Evolutionary conservation across 2,329 filamentous ascomycete species (phyloP).

Genomic region (Aspergillus terreus): DNA sequence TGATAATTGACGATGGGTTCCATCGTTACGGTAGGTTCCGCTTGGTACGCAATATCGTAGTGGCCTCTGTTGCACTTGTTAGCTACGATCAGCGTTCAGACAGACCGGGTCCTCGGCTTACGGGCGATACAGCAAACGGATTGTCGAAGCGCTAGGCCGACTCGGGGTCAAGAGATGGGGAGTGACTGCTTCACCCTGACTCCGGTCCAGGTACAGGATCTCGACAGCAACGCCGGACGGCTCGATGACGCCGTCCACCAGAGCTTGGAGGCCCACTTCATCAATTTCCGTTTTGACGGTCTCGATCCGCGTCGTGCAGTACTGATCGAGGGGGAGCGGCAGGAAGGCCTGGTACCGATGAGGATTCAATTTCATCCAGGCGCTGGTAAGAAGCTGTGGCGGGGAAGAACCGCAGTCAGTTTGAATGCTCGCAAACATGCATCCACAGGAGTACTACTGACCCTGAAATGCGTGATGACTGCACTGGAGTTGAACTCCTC

Average conservation of each 20-base stretch:
- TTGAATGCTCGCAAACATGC: slow-evolving; percentile 7
- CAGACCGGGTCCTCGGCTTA: slow-evolving; percentile 36
- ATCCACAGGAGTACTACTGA: slow-evolving; percentile 29
- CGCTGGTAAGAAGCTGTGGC: slow-evolving; percentile 69
- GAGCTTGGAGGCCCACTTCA: slow-evolving; percentile 73
- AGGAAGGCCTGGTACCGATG: slow-evolving; percentile 71
- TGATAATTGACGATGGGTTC: slow-evolving; percentile 40
- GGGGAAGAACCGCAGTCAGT: slow-evolving; percentile 13
- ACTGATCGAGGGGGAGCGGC: slow-evolving; percentile 60
- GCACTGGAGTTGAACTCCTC: slow-evolving; percentile 62
- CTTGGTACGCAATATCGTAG: slow-evolving; percentile 88
- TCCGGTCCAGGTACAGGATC: slow-evolving; percentile 87
- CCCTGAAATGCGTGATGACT: slow-evolving; percentile 80
- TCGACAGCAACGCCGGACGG: slow-evolving; percentile 76
- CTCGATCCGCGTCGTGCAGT: slow-evolving; percentile 69
- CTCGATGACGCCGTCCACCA: slow-evolving; percentile 75
- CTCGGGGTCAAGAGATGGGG: slow-evolving; percentile 39
- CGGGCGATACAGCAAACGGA: slow-evolving; percentile 67
- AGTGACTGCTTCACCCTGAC: slow-evolving; percentile 69
- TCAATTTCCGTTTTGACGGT: slow-evolving; percentile 81
- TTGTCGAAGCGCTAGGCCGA: slow-evolving; percentile 52
- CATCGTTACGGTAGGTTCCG: slow-evolving; percentile 42
- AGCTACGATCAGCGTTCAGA: slow-evolving; percentile 12
- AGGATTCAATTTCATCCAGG: slow-evolving; percentile 74
- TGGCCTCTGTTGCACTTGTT: slow-evolving; percentile 59